Percentiles rank a stretch among this genome's conserved stretches.
phyloP scores from a whole-genome alignment of 2,329 filamentous ascomycete species.

The Massarina eburnea region DNA sequence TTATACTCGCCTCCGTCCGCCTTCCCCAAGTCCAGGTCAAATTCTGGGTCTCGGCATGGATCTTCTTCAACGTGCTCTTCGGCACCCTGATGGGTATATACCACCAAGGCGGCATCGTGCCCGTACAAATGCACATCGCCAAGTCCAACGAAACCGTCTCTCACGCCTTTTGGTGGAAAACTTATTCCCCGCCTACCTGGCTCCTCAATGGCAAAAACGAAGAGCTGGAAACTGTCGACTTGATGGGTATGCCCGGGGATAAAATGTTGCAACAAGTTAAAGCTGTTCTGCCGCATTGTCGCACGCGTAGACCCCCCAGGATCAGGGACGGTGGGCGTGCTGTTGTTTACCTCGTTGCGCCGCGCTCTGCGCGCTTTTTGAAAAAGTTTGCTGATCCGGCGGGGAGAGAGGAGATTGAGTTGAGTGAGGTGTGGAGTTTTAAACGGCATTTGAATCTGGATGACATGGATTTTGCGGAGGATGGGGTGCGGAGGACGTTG shows the following conservation, averaged over 20 bases:
- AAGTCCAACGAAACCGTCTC: slow-evolving; percentile 66
- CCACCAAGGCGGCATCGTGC: slow-evolving; percentile 77
- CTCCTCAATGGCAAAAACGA: slow-evolving; percentile 75
- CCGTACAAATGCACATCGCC: slow-evolving; percentile 73
- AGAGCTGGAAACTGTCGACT: slow-evolving; percentile 68
- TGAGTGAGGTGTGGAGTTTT: slow-evolving; percentile 72
- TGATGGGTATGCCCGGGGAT: slow-evolving; percentile 70
- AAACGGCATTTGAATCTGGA: slow-evolving; percentile 72
- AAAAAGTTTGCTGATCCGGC: slow-evolving; percentile 52
- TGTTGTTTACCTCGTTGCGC: slow-evolving; percentile 65
- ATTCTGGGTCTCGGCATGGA: slow-evolving; percentile 61
- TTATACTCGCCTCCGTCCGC: slow-evolving; percentile 73
- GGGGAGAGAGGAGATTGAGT: slow-evolving; percentile 52
- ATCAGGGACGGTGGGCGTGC: slow-evolving; percentile 56
- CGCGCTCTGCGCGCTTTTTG: slow-evolving; percentile 69
- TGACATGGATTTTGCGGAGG: slow-evolving; percentile 76
- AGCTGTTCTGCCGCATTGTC: slow-evolving; percentile 55
- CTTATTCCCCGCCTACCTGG: slow-evolving; percentile 80
- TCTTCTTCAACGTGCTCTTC: slow-evolving; percentile 68
- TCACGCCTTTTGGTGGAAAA: slow-evolving; percentile 81
- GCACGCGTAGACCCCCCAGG: slow-evolving; percentile 27
- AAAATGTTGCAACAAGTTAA: slow-evolving; percentile 61
- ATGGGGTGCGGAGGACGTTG: slow-evolving; percentile 73
- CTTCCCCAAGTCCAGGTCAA: slow-evolving; percentile 60
- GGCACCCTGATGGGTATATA: slow-evolving; percentile 78